Evolutionary conservation across 441 rosid genomes (phyloP).

Genomic region (Viola pubescens): DNA sequence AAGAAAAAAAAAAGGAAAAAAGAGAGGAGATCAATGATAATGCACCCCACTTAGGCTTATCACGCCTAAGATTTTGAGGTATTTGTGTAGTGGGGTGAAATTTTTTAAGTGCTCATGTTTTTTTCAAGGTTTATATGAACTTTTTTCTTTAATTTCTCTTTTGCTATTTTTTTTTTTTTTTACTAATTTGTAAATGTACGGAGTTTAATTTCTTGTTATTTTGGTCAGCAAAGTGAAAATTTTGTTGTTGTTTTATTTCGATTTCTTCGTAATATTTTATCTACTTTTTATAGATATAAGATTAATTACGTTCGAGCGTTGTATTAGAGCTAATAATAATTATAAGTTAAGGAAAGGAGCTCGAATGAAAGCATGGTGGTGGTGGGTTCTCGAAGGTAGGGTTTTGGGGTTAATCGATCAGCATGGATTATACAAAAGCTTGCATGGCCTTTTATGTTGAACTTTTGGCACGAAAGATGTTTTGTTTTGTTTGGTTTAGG

Average conservation of each 20-base stretch:
- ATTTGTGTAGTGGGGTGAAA: conserved; percentile 32
- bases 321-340: no score
- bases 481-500: neutral
- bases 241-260: no score
- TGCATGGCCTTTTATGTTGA: neutral
- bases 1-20: neutral
- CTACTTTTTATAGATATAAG: no score
- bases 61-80: conserved; percentile 70
- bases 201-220: no score
- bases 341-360: no score
- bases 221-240: no score
- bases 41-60: conserved; percentile 78
- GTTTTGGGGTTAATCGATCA: no score
- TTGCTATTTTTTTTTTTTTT: neutral
- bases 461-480: neutral
- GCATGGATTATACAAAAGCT: no score
- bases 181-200: neutral
- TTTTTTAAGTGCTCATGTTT: conserved; percentile 13
- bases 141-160: conserved; percentile 7
- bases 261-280: no score
- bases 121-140: conserved; percentile 30
- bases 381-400: no score
- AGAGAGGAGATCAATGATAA: conserved; percentile 41
- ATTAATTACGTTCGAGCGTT: no score
- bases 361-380: no score